These are phyloP conservation scores for Helotiales sp. DNA, from an alignment of 2,329 filamentous ascomycete species.

Conservation along the genomic window DNA sequence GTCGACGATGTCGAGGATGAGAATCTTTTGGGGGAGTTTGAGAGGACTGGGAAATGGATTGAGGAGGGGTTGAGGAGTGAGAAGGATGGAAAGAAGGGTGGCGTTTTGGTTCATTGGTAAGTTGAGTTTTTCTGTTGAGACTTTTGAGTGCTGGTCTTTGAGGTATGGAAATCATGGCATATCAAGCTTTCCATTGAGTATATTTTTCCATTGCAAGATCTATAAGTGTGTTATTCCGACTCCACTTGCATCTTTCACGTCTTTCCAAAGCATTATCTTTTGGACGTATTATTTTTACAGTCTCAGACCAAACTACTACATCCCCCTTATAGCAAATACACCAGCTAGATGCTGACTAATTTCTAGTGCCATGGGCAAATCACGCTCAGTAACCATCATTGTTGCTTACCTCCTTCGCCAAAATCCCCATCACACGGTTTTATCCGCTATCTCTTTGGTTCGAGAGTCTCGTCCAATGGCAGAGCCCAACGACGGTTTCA, in stretches of 20 bases:
- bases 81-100: conserved; percentile 49
- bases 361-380: conserved; percentile 90
- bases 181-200: too few relatives aligned
- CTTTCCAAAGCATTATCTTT: too few relatives aligned
- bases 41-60: conserved; percentile 79
- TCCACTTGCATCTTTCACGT: too few relatives aligned
- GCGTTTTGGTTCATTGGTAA: conserved; percentile 71
- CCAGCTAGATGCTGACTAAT: conserved; percentile 17
- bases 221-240: too few relatives aligned
- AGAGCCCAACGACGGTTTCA: conserved; percentile 90
- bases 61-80: conserved; percentile 66
- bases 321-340: too few relatives aligned
- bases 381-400: conserved; percentile 80
- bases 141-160: too few relatives aligned
- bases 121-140: conserved; percentile 35
- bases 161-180: too few relatives aligned
- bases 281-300: too few relatives aligned
- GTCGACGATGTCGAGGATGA: conserved; percentile 90
- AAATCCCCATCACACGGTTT: conserved; percentile 47
- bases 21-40: conserved; percentile 80
- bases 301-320: too few relatives aligned
- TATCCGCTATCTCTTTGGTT: conserved; percentile 67
- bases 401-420: conserved; percentile 82
- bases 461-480: conserved; percentile 72
- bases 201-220: too few relatives aligned